These are phyloP conservation scores for Syzygium oleosum DNA, from an alignment of 345 rosid species.

Conservation along the genomic window DNA sequence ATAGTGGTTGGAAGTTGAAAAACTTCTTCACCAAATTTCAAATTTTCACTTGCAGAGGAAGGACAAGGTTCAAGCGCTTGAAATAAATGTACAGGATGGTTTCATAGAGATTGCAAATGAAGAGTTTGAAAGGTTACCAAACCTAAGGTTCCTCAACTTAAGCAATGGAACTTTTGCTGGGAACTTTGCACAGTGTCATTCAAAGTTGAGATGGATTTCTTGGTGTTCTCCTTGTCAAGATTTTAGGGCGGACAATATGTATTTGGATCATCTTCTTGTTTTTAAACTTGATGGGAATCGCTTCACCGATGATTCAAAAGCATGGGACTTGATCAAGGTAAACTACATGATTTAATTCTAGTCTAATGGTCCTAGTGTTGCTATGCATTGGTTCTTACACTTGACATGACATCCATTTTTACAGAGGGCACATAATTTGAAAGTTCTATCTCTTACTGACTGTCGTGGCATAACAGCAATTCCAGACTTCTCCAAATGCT, in stretches of 20 bases:
- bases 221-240: accelerated
- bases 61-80: background rate
- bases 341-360: too few relatives aligned
- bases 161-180: too few relatives aligned
- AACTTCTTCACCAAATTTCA: background rate
- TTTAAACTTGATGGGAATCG: background rate
- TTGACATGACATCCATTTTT: background rate
- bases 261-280: background rate
- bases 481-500: too few relatives aligned
- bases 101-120: background rate
- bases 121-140: background rate
- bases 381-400: background rate
- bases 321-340: background rate
- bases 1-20: background rate
- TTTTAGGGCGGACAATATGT: too few relatives aligned
- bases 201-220: too few relatives aligned
- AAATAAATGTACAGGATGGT: background rate
- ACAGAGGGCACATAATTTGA: background rate
- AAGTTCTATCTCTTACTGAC: background rate
- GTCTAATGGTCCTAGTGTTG: background rate
- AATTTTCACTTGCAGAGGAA: background rate
- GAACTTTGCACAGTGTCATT: too few relatives aligned
- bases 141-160: background rate
- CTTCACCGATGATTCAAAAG: background rate
- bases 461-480: background rate